phyloP scores from a whole-genome alignment of 2,329 filamentous ascomycete genomes.

The Cladosporium sp. region DNA sequence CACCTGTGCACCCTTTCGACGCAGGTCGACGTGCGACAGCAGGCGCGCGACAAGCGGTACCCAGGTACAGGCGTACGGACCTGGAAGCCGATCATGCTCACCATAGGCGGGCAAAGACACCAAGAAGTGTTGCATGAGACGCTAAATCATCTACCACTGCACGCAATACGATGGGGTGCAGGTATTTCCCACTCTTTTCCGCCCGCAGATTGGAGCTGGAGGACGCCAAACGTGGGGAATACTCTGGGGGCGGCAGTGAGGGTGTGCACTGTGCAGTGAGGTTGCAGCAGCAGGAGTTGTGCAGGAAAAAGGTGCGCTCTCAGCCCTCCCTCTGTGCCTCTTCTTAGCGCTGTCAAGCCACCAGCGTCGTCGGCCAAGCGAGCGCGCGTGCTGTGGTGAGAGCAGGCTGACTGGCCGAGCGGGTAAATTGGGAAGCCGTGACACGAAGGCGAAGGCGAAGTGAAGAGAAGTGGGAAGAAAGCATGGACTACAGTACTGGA shows the following conservation, averaged over 20 bases:
- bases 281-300: not conserved
- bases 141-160: too few relatives aligned
- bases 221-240: conserved; percentile 15
- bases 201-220: not conserved
- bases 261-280: not conserved
- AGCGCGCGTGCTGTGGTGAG: too few relatives aligned
- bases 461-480: not conserved
- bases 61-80: conserved; percentile 4
- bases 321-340: not conserved
- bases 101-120: conserved; percentile 4
- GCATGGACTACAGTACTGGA: too few relatives aligned
- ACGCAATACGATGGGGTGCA: conserved; percentile 1
- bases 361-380: conserved; percentile 15
- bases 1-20: not conserved
- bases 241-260: not conserved
- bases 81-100: conserved; percentile 2
- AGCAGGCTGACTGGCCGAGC: not conserved
- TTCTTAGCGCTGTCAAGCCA: not conserved
- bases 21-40: conserved; percentile 7
- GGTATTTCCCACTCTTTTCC: not conserved
- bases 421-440: not conserved
- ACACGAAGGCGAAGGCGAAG: not conserved
- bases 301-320: not conserved
- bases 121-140: not conserved
- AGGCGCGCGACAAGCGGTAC: not conserved